Conservation (phyloP, 352 stramenopile genomes). For the Phytophthora hybrid region DNA sequence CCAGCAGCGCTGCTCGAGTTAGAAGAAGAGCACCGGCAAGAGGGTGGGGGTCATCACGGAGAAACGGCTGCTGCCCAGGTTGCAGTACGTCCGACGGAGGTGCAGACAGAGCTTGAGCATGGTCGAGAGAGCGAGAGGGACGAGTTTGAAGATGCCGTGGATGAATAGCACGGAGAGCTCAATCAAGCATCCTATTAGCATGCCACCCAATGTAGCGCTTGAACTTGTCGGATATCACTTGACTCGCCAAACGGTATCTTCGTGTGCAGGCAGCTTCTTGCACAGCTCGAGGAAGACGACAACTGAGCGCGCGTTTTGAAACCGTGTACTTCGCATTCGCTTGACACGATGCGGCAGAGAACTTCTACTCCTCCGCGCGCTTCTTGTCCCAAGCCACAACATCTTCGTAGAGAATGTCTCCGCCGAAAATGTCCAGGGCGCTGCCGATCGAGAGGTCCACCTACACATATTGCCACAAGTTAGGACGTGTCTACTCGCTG, state of each 20-base stretch:
- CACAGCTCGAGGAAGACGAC: not conserved
- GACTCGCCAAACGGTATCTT: not conserved
- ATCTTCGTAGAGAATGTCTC: conserved; percentile 93
- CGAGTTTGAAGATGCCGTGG: conserved; percentile 49
- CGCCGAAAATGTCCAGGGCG: conserved; percentile 97
- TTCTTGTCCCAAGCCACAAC: conserved; percentile 93
- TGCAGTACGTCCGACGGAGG: not conserved
- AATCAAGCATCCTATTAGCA: not conserved
- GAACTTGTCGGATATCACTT: not conserved
- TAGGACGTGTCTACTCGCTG: not conserved
- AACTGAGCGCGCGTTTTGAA: not conserved
- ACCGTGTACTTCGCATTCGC: not conserved
- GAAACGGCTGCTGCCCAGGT: conserved; percentile 1
- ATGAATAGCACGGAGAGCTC: conserved; percentile 22
- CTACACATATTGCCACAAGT: conserved; percentile 24
- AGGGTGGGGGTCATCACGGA: not conserved
- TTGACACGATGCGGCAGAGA: not conserved
- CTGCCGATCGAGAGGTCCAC: conserved; percentile 99
- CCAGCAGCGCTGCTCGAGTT: conserved; percentile 14
- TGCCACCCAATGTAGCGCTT: not conserved
- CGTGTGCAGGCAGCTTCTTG: not conserved
- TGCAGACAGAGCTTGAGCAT: conserved; percentile 3
- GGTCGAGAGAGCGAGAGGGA: conserved; percentile 21
- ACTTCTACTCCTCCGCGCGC: conserved; percentile 13
- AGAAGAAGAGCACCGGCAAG: conserved; percentile 7